Evolutionary conservation across 2,329 filamentous ascomycete genomes (phyloP).

Genomic region (Colletotrichum lindemuthianum): DNA sequence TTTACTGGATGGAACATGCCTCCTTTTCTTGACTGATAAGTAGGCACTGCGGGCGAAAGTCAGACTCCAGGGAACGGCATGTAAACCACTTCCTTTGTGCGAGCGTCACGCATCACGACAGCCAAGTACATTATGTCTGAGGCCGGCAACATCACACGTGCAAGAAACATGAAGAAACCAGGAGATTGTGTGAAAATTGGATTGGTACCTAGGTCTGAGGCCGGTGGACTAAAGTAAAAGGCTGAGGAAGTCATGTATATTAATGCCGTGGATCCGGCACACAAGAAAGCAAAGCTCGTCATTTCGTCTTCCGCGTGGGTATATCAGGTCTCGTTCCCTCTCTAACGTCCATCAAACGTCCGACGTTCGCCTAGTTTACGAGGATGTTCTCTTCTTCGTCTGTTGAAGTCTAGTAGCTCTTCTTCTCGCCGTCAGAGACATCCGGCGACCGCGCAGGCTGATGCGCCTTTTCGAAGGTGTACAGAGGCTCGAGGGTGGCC

Average conservation of each 20-base stretch:
- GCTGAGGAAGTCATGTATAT: background rate
- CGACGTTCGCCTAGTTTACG: background rate
- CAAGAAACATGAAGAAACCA: background rate
- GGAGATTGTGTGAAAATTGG: no score
- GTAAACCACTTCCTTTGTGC: no score
- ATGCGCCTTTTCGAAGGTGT: constrained; percentile 45
- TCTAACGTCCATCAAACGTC: background rate
- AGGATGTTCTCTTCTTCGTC: no score
- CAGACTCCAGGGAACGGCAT: no score
- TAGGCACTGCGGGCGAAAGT: no score
- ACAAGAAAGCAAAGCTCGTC: constrained; percentile 16
- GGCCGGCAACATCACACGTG: no score
- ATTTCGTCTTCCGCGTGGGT: constrained; percentile 26
- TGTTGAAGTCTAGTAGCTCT: constrained; percentile 3
- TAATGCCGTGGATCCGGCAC: background rate
- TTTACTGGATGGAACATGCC: no score
- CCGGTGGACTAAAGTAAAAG: background rate
- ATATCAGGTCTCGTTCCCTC: constrained; percentile 5
- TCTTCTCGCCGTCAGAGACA: constrained; percentile 33
- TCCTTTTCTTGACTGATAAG: no score
- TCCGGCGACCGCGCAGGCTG: constrained; percentile 12
- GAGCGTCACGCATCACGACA: no score
- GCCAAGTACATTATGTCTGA: no score
- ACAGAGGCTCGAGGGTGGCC: constrained; percentile 53
- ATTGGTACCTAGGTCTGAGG: background rate